Conservation (phyloP, 345 rosid species). For the Pelargonium nanum region DNA sequence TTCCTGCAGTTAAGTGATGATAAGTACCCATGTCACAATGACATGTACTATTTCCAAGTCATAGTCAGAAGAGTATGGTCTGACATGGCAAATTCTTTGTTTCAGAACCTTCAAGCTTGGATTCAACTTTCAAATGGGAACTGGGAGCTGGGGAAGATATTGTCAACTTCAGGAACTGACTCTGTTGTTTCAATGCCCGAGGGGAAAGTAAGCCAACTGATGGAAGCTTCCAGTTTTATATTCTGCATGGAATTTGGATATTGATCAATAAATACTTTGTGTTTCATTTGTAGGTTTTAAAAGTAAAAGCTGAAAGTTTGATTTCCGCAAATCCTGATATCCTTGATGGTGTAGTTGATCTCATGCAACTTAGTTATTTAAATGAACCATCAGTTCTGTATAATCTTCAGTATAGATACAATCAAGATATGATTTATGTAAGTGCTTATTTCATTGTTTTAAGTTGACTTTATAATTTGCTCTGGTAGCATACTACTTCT, state of each 20-base stretch:
- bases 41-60: conserved; percentile 4
- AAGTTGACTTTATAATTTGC: conserved; percentile 8
- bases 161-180: conserved; percentile 56
- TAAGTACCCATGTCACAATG: background rate
- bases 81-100: conserved; percentile 12
- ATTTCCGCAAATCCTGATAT: conserved; percentile 94
- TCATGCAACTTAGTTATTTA: conserved; percentile 96
- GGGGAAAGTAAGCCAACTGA: conserved; percentile 57
- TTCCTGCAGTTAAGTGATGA: background rate
- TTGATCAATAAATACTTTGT: conserved; percentile 8
- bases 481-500: conserved; percentile 2
- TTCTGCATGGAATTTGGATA: conserved; percentile 9
- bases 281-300: conserved; percentile 38
- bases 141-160: conserved; percentile 76
- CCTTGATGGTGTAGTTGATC: conserved; percentile 96
- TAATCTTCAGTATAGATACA: conserved; percentile 82
- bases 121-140: conserved; percentile 70
- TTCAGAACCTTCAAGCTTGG: conserved; percentile 84
- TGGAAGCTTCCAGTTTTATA: conserved; percentile 10
- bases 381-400: conserved; percentile 93
- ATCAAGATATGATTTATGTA: conserved; percentile 86
- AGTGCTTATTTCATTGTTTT: conserved; percentile 25
- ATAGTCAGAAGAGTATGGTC: background rate
- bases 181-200: conserved; percentile 58
- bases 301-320: conserved; percentile 59